Evolutionary conservation across 805 yeast genomes (phyloP).

Genomic region (Wickerhamiella hasegawae): DNA sequence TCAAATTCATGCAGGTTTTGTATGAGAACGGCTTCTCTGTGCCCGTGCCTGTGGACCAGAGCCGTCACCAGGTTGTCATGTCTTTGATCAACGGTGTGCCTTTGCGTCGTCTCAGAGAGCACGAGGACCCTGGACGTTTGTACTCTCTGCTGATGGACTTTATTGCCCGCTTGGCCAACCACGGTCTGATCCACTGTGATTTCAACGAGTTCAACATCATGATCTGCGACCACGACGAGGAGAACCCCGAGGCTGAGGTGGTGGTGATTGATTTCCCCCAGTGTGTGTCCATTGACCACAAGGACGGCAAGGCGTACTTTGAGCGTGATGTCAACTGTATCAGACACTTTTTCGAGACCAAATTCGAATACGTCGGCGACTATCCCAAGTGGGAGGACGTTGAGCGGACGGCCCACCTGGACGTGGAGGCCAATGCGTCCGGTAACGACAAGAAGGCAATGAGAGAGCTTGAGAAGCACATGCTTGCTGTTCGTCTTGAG

Average conservation of each 20-base stretch:
- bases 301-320: constrained; percentile 76
- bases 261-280: constrained; percentile 97
- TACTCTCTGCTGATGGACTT: constrained; percentile 80
- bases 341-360: constrained; percentile 62
- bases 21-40: constrained; percentile 65
- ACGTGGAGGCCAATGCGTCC: constrained; percentile 79
- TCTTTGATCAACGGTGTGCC: constrained; percentile 79
- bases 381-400: constrained; percentile 75
- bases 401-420: constrained; percentile 49
- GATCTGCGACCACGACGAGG: constrained; percentile 37
- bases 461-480: constrained; percentile 62
- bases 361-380: constrained; percentile 68
- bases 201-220: constrained; percentile 93
- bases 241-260: constrained; percentile 42
- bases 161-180: constrained; percentile 64
- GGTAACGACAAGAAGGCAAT: constrained; percentile 54
- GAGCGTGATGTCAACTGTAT: constrained; percentile 89
- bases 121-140: constrained; percentile 49
- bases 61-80: constrained; percentile 89
- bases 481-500: constrained; percentile 27
- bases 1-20: constrained; percentile 67
- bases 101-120: constrained; percentile 67
- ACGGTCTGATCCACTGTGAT: constrained; percentile 93
- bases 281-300: constrained; percentile 84
- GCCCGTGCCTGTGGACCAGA: constrained; percentile 76